Base-by-base conservation (phyloP, 2,329 filamentous ascomycete species). In the Aspergillus piperis region DNA sequence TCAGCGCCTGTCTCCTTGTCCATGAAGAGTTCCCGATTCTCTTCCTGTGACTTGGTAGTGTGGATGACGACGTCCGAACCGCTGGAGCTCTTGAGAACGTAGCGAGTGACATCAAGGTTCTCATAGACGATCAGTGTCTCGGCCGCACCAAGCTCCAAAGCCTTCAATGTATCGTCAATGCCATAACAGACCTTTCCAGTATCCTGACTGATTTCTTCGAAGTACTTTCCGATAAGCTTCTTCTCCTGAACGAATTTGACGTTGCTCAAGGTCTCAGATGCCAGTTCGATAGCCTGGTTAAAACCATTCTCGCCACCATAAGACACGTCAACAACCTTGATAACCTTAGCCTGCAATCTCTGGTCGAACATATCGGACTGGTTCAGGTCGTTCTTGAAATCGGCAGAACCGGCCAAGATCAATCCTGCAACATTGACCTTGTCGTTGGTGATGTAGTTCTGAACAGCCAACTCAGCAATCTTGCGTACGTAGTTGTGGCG, bases 171-270 rank as follows among this genome's bases (percentile, higher is more conserved):
- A 76, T 99, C 96, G 1, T 98, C 95, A 64, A 99, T 89, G 84
- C 95, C 92, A 78, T 99, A 99, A 84, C 95, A 99, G 69, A 99
- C 88, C 75, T 92, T 95, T 69, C 95, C 95, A 55, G 90, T 96
- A 75, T 99, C 95, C 80, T 96, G 92, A 77, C 92, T 96, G 73
- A 99, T 98, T 80, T 99, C 94, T 77, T 99, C 93, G 72, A 99
- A 99, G 84, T 99, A 99, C 76, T 91, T 92, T 77, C 94, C 94
- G 74, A 99, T 99, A 65, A 99, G 88, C 83, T 97, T 99, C 90
- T 99, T 99, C 86, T 99, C 95, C 81, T 99, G 95, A 77, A 99
- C 97, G 78, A 99, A 99, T 82, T 99, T 99, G 86, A 99, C 95
- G 76, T 98, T 99, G 80, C 93, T 91, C 51, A 99, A 86, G 7